Evolutionary conservation across 257 asterid genomes (phyloP).

Genomic region (Lycium barbarum): DNA sequence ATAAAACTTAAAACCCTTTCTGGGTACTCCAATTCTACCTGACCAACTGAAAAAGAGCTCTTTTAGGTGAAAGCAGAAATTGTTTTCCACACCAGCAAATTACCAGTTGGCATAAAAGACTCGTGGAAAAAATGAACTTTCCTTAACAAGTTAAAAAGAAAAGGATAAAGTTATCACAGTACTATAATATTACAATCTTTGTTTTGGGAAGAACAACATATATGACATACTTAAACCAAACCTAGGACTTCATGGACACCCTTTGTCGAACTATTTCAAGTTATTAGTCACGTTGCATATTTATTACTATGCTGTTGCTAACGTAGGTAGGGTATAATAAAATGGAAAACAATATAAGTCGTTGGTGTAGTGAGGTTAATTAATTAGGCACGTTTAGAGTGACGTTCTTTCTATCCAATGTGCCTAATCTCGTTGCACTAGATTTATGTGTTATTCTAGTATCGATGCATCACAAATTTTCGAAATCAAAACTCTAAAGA

Average conservation of each 20-base stretch:
- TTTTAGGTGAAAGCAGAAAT: neutral
- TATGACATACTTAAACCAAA: neutral
- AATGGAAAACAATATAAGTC: neutral
- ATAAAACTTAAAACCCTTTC: neutral
- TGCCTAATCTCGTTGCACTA: neutral
- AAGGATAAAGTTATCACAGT: neutral
- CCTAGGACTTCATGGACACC: neutral
- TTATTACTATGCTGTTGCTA: neutral
- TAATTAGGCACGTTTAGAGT: neutral
- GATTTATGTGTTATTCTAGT: too few relatives aligned
- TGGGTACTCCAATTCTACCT: neutral
- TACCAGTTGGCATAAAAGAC: neutral
- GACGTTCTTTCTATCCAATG: neutral
- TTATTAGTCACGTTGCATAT: neutral
- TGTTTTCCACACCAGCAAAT: neutral
- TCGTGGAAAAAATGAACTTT: constrained; percentile 5
- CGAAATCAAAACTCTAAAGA: too few relatives aligned
- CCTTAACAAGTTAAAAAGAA: constrained; percentile 1
- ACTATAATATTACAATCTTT: neutral
- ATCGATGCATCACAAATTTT: too few relatives aligned
- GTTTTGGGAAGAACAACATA: constrained; percentile 8
- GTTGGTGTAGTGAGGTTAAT: neutral
- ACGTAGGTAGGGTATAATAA: neutral
- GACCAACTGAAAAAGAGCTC: neutral
- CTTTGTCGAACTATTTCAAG: neutral